phyloP scores from a whole-genome alignment of 805 yeast species.

The Sugiyamaella mastotermitis region DNA sequence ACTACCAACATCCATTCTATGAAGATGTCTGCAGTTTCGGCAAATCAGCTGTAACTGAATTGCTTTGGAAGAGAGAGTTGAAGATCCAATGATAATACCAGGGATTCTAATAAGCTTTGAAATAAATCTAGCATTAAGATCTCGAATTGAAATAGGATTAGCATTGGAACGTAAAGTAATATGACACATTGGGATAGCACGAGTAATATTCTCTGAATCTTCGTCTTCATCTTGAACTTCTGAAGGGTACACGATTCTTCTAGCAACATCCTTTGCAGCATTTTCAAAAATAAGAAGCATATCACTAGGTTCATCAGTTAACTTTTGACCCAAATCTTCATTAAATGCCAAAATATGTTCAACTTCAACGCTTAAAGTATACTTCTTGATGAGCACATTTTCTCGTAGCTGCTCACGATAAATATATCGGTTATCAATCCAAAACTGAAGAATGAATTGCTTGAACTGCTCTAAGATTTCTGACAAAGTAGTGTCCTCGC shows the following conservation, averaged over 20 bases:
- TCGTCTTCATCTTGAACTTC: conserved; percentile 17
- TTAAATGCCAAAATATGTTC: conserved; percentile 84
- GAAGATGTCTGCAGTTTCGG: conserved; percentile 78
- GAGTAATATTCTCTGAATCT: conserved; percentile 41
- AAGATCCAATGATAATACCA: conserved; percentile 89
- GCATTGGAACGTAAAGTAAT: conserved; percentile 70
- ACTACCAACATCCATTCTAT: conserved; percentile 51
- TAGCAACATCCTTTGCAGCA: conserved; percentile 58
- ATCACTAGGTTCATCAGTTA: conserved; percentile 82
- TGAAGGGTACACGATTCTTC: conserved; percentile 40
- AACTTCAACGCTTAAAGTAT: conserved; percentile 64
- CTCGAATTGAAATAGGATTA: conserved; percentile 65
- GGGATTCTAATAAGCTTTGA: conserved; percentile 85
- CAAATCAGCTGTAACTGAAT: conserved; percentile 80
- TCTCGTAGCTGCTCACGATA: conserved; percentile 83
- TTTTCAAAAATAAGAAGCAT: conserved; percentile 75
- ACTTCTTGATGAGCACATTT: conserved; percentile 71
- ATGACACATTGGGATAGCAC: conserved; percentile 73
- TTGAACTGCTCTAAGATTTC: conserved; percentile 45
- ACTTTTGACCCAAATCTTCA: conserved; percentile 79
- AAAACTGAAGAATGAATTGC: conserved; percentile 76
- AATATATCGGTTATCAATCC: conserved; percentile 73
- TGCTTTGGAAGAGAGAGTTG: conserved; percentile 83
- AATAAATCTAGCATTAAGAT: conserved; percentile 79
- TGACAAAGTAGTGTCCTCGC: conserved; percentile 36